These are phyloP conservation scores for Phytophthora cactorum DNA, from an alignment of 352 stramenopile species.

Conservation along the genomic window DNA sequence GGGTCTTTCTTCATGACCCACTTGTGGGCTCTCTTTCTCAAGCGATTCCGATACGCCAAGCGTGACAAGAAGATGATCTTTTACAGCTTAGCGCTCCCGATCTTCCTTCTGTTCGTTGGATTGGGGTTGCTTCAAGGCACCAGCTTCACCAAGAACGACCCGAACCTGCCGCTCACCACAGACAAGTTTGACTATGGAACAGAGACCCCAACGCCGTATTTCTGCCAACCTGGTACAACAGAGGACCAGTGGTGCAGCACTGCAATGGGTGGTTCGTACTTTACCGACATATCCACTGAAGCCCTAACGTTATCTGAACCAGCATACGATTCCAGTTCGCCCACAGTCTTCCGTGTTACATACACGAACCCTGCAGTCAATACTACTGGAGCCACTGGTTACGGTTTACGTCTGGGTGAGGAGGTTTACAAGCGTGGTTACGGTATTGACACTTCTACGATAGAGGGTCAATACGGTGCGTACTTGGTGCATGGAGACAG, in stretches of 20 bases:
- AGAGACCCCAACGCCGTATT: constrained; percentile 52
- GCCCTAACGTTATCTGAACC: constrained; percentile 29
- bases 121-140: constrained; percentile 53
- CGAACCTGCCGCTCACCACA: constrained; percentile 42
- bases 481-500: constrained; percentile 57
- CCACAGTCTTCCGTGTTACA: constrained; percentile 59
- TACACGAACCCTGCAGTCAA: constrained; percentile 62
- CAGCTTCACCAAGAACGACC: constrained; percentile 46
- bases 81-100: constrained; percentile 60
- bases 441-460: constrained; percentile 18
- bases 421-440: constrained; percentile 61
- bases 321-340: constrained; percentile 43
- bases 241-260: constrained; percentile 47
- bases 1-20: constrained; percentile 46
- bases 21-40: constrained; percentile 56
- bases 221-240: constrained; percentile 37
- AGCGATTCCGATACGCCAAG: constrained; percentile 67
- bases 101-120: constrained; percentile 61
- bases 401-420: constrained; percentile 51
- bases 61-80: constrained; percentile 67
- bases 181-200: constrained; percentile 31
- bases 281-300: constrained; percentile 42
- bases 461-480: constrained; percentile 54
- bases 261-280: constrained; percentile 43
- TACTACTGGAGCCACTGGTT: constrained; percentile 50